phyloP scores from a whole-genome alignment of 1,284 basidiomycete species.

The Ustilago curta region DNA sequence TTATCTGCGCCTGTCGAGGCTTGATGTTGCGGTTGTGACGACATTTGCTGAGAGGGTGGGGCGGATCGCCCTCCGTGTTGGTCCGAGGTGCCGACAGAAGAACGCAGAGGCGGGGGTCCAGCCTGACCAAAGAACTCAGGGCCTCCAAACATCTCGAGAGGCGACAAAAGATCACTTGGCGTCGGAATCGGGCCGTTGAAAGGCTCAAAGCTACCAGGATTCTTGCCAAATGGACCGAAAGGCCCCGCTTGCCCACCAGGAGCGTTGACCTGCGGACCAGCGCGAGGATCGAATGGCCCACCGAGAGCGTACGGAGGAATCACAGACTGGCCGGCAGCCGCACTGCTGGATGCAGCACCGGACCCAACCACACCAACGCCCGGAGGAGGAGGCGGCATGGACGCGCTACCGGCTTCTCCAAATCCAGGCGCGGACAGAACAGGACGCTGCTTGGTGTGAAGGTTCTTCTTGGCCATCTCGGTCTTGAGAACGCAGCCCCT shows the following conservation, averaged over 20 bases:
- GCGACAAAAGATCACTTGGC: constrained; percentile 47
- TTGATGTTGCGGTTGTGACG: constrained; percentile 14
- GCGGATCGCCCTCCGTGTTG: constrained; percentile 12
- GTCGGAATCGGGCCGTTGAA: constrained; percentile 25
- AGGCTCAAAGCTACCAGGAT: constrained; percentile 36
- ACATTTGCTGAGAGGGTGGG: constrained; percentile 10
- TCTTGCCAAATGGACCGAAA: constrained; percentile 31
- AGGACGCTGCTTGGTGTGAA: constrained; percentile 78
- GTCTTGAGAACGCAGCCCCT: constrained; percentile 94
- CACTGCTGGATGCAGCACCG: constrained; percentile 12
- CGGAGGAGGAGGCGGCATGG: constrained; percentile 21
- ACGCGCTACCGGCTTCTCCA: constrained; percentile 23
- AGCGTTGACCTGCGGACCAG: constrained; percentile 31
- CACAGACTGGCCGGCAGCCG: constrained; percentile 11
- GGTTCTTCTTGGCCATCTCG: constrained; percentile 99
- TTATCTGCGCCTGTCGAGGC: constrained; percentile 32
- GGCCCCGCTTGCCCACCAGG: constrained; percentile 23
- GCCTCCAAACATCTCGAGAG: constrained; percentile 47
- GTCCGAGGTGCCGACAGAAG: constrained; percentile 13
- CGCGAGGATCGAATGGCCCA: constrained; percentile 40
- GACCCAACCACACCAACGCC: constrained; percentile 6
- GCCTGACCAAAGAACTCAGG: constrained; percentile 39
- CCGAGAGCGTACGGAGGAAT: constrained; percentile 31
- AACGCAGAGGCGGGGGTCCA: constrained; percentile 21
- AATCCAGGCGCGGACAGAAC: constrained; percentile 30